Evolutionary conservation across 805 yeast species (phyloP).

Genomic region (Torulaspora indica): DNA sequence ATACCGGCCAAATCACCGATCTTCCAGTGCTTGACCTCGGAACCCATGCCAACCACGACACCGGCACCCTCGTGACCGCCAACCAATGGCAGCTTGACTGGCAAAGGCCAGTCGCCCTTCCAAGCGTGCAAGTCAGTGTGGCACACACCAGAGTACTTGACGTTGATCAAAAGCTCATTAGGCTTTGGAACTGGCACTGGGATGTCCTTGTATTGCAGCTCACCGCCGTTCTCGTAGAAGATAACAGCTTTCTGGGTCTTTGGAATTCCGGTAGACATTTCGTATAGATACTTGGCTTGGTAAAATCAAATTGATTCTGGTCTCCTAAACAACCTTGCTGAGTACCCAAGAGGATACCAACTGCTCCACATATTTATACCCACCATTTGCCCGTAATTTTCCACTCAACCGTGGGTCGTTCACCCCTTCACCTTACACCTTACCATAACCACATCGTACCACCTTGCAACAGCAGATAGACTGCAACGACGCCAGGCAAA

Average conservation of each 20-base stretch:
- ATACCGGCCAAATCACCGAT: conserved; percentile 62
- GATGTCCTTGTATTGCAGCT: conserved; percentile 61
- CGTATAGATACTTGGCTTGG: not conserved
- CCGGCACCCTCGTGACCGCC: conserved; percentile 74
- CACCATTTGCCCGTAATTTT: not conserved
- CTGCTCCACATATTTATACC: not conserved
- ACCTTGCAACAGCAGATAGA: not conserved
- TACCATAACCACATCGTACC: not conserved
- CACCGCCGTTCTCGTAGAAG: conserved; percentile 63
- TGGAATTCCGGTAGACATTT: conserved; percentile 46
- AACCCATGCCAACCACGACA: conserved; percentile 57
- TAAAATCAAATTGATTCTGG: conserved; percentile 2
- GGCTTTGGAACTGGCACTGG: conserved; percentile 77
- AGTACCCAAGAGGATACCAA: conserved; percentile 1
- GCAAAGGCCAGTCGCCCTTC: conserved; percentile 90
- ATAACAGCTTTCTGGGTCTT: conserved; percentile 65
- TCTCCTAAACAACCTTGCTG: not conserved
- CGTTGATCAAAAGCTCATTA: conserved; percentile 72
- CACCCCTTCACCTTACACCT: not conserved
- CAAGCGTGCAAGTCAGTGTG: conserved; percentile 93
- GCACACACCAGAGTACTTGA: conserved; percentile 87
- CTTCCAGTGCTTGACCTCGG: conserved; percentile 52
- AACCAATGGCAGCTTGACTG: conserved; percentile 53
- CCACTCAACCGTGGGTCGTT: no score
- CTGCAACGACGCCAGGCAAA: not conserved